A percentile compares a stretch with the other conserved stretches of the same genome.
phyloP scores from a whole-genome alignment of 495 filamentous ascomycete species.

The Hyphodiscus hymeniophilus region DNA sequence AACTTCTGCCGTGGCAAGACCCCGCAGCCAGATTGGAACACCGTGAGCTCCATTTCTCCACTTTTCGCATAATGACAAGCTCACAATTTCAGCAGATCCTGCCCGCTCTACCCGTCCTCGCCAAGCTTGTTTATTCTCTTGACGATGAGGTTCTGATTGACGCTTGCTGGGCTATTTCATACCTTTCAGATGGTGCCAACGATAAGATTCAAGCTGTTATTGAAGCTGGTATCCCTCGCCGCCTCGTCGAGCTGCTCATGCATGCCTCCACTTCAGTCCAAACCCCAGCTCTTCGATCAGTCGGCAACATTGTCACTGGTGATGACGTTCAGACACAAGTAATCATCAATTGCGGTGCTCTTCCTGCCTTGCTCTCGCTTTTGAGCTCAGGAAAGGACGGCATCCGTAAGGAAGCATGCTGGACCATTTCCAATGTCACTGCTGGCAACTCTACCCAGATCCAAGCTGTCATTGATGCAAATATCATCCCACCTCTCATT shows the following conservation, averaged over 20 bases:
- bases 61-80: constrained; percentile 3
- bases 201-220: constrained; percentile 99
- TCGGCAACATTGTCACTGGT: constrained; percentile 98
- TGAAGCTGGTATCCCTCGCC: constrained; percentile 94
- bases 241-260: constrained; percentile 95
- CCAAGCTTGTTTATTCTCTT: constrained; percentile 95
- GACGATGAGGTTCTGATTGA: constrained; percentile 99
- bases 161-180: constrained; percentile 99
- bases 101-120: constrained; percentile 90
- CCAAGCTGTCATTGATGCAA: constrained; percentile 91
- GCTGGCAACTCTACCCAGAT: constrained; percentile 98
- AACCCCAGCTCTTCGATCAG: constrained; percentile 92
- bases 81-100: constrained; percentile 60
- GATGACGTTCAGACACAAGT: constrained; percentile 99
- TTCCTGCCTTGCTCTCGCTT: constrained; percentile 85
- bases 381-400: constrained; percentile 96
- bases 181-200: constrained; percentile 97
- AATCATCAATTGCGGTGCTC: constrained; percentile 95
- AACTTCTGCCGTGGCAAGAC: constrained; percentile 99
- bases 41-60: constrained; percentile 48
- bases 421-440: constrained; percentile 99
- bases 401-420: constrained; percentile 99
- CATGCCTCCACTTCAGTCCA: constrained; percentile 99
- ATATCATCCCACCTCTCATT: constrained; percentile 93
- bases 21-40: constrained; percentile 96